Conservation (phyloP, 768 basidiomycete species). For the Pilatotrama ljubarskyi region DNA sequence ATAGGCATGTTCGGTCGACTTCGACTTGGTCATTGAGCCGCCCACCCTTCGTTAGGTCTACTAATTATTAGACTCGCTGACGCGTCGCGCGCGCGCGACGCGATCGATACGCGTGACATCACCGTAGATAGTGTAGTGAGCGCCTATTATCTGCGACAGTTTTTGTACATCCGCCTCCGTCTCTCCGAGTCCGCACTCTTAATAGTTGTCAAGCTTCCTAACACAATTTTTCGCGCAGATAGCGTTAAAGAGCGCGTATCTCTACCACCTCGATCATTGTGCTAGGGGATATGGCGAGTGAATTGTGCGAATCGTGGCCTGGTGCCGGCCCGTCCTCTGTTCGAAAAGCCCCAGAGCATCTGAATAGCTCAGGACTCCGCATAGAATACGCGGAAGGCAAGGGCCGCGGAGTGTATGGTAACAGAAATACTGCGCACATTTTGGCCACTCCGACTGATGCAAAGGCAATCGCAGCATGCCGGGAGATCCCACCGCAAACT, state of each 20-base stretch:
- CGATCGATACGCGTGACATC: background rate
- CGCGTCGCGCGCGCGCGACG: background rate
- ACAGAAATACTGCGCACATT: constrained; percentile 12
- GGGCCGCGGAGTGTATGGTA: constrained; percentile 69
- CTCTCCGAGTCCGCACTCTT: no score
- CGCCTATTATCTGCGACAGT: background rate
- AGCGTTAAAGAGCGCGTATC: no score
- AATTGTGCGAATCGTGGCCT: background rate
- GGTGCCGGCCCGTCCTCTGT: background rate
- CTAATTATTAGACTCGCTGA: no score
- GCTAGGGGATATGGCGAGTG: no score
- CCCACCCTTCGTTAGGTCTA: no score
- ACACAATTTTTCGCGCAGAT: no score
- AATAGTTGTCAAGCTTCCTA: no score
- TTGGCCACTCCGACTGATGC: background rate
- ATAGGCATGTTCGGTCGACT: no score
- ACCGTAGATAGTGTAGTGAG: background rate
- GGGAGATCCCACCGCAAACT: constrained; percentile 56
- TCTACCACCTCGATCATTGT: no score
- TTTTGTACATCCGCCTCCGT: no score
- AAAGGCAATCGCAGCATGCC: constrained; percentile 41
- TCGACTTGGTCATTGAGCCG: no score
- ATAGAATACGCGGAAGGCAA: constrained; percentile 48
- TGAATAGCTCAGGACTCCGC: constrained; percentile 51
- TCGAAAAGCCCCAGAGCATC: constrained; percentile 26